Evolutionary conservation across 257 asterid species (phyloP), one percentile per base, ranked within the genome.

Genomic region (Nicotiana tomentosiformis): DNA sequence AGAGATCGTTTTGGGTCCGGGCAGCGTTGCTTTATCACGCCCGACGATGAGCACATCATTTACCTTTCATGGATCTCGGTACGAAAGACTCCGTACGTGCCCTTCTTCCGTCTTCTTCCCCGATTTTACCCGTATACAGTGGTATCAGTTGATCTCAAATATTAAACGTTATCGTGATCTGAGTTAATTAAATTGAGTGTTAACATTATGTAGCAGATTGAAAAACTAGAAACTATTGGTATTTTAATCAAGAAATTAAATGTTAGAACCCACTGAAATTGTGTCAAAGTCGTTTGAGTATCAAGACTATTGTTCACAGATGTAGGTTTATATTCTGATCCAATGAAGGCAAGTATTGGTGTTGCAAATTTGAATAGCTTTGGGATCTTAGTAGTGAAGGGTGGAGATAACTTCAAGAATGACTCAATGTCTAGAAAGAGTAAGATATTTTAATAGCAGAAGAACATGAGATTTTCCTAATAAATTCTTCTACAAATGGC

Each of bases 401-500:
- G 51, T 16, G 23, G 10, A 74, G 62, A 20, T 10, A 65, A 46
- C 65, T 58, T 33, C 32, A 65, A 81, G 32, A 53, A 11, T 5
- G 64, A 53, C 29, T 10, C 32, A 30, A 66, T 56, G 62, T 66
- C 32, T 66, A 82, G 85, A 84, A 77, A 81, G 79, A 74, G 79
- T 74, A 66, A 66, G 86, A 87, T 74, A 85, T 60, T 76, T 76
- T 76, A 57, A 70, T 58, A 39, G 66, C 84, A 57, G 35, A 61
- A 66, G 10, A 74, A 15, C 49, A 49, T 72, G 26, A 82, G 51
- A 68, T 37, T 53, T 82, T 89, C 86, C 87, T 49, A 82, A 66
- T 83, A 15, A 87, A 26, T 74, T 74, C 82, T 85, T 81, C 87
- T 83, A 90, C 85, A 77, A 77, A 69, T 82, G 88, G 85, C 84